A percentile compares a stretch with the other conserved stretches of the same genome.
These are phyloP conservation scores for Neophaeococcomyces mojaviensis DNA, from an alignment of 2,329 filamentous ascomycete genomes.

Conservation along the genomic window DNA sequence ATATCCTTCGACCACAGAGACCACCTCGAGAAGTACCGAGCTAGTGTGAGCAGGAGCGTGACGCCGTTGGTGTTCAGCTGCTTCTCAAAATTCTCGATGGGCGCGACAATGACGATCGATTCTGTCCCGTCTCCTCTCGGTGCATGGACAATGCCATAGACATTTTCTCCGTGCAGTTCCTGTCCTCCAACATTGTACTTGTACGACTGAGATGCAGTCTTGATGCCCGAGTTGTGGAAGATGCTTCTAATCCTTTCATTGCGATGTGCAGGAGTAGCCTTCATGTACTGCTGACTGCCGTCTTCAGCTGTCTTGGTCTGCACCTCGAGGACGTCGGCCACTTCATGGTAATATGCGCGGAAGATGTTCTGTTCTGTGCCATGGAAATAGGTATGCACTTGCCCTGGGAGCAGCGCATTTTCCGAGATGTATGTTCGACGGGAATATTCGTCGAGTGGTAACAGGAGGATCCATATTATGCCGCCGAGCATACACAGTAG, in stretches of 20 bases:
- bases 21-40: slow-evolving; percentile 95
- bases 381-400: slow-evolving; percentile 96
- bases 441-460: slow-evolving; percentile 86
- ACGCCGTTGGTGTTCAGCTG: slow-evolving; percentile 81
- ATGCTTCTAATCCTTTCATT: slow-evolving; percentile 63
- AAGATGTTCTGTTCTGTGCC: slow-evolving; percentile 95
- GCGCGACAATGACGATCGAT: slow-evolving; percentile 84
- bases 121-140: slow-evolving; percentile 94
- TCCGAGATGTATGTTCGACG: slow-evolving; percentile 93
- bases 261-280: slow-evolving; percentile 22
- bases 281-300: slow-evolving; percentile 32
- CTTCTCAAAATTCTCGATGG: slow-evolving; percentile 75
- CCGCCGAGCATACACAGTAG: slow-evolving; percentile 77
- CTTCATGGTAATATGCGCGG: slow-evolving; percentile 78
- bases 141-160: slow-evolving; percentile 88
- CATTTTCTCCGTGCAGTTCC: slow-evolving; percentile 71
- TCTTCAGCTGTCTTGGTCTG: slow-evolving; percentile 8
- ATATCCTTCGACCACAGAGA: slow-evolving; percentile 99
- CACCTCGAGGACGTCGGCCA: slow-evolving; percentile 44
- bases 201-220: slow-evolving; percentile 82
- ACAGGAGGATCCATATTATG: slow-evolving; percentile 78
- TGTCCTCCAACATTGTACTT: slow-evolving; percentile 72
- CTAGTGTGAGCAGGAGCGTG: slow-evolving; percentile 74
- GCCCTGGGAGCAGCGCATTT: slow-evolving; percentile 88
- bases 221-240: slow-evolving; percentile 70